A percentile compares a stretch with the other conserved stretches of the same genome.
Conservation (phyloP, 1,139 yeast species). For the Hansenula anomala region DNA sequence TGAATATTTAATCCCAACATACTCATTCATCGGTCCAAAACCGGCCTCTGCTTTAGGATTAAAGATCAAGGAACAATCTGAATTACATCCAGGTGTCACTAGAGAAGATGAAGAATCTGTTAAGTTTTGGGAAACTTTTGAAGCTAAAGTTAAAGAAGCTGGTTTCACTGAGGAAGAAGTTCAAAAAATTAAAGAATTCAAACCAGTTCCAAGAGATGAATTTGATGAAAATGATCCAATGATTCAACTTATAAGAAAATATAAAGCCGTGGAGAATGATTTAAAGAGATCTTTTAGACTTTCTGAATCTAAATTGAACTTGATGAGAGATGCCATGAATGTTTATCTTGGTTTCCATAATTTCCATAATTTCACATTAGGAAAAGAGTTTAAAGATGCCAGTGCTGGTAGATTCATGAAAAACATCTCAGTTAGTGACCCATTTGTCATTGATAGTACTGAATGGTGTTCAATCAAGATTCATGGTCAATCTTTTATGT, state of each 20-base stretch:
- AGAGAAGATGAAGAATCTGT: slow-evolving; percentile 65
- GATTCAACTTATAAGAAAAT: slow-evolving; percentile 44
- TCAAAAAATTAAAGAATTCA: slow-evolving; percentile 26
- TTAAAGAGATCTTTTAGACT: slow-evolving; percentile 70
- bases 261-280: slow-evolving; percentile 62
- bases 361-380: slow-evolving; percentile 92
- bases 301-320: slow-evolving; percentile 51
- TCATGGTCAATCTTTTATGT: slow-evolving; percentile 98
- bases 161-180: slow-evolving; percentile 49
- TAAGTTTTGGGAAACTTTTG: slow-evolving; percentile 65
- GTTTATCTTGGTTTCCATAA: slow-evolving; percentile 85
- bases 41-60: slow-evolving; percentile 63
- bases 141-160: slow-evolving; percentile 35
- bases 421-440: slow-evolving; percentile 75
- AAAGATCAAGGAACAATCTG: slow-evolving; percentile 49
- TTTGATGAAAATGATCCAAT: slow-evolving; percentile 28
- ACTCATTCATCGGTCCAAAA: slow-evolving; percentile 85
- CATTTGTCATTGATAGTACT: slow-evolving; percentile 86
- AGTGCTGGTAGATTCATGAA: slow-evolving; percentile 83
- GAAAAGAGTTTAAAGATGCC: slow-evolving; percentile 82
- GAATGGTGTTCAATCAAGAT: slow-evolving; percentile 96
- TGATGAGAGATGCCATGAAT: slow-evolving; percentile 64
- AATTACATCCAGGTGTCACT: slow-evolving; percentile 52
- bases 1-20: slow-evolving; percentile 90
- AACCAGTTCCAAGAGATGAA: slow-evolving; percentile 29